Evolutionary conservation across 441 rosid species (phyloP).

Genomic region (Aquilaria agallochum): DNA sequence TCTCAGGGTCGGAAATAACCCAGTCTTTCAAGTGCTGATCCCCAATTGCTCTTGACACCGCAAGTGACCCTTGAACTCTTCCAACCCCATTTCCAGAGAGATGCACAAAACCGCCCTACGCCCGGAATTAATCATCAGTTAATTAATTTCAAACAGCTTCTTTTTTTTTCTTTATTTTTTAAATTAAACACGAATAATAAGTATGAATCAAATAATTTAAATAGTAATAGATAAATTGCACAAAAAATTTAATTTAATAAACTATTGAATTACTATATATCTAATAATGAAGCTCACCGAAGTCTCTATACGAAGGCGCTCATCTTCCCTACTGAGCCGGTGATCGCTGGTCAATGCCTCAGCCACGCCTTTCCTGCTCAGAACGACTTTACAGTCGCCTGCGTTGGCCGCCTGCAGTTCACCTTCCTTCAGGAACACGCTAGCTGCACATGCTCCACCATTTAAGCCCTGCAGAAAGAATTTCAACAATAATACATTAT

Average conservation of each 20-base stretch:
- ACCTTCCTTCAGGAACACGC: slow-evolving; percentile 32
- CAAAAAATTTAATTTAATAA: too few relatives aligned
- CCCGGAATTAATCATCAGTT: background rate
- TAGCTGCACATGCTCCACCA: slow-evolving; percentile 49
- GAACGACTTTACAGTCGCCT: slow-evolving; percentile 46
- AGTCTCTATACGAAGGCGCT: slow-evolving; percentile 35
- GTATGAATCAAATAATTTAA: too few relatives aligned
- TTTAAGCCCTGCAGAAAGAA: slow-evolving; percentile 25
- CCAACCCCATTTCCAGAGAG: slow-evolving; percentile 31
- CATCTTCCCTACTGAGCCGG: slow-evolving; percentile 33
- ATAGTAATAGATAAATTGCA: too few relatives aligned
- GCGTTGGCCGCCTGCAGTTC: slow-evolving; percentile 36
- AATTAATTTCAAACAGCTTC: too few relatives aligned
- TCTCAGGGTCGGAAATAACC: slow-evolving; percentile 50
- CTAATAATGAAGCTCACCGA: slow-evolving; percentile 23
- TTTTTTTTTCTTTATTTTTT: too few relatives aligned
- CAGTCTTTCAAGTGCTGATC: slow-evolving; percentile 44
- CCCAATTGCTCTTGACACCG: slow-evolving; percentile 50
- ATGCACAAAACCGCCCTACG: slow-evolving; percentile 48
- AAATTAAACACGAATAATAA: too few relatives aligned
- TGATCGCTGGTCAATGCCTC: slow-evolving; percentile 40
- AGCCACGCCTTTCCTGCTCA: slow-evolving; percentile 43
- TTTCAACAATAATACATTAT: background rate
- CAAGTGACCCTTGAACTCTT: slow-evolving; percentile 48
- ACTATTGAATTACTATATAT: too few relatives aligned